Evolutionary conservation across 495 filamentous ascomycete genomes (phyloP).

Genomic region (Durotheca rogersii): DNA sequence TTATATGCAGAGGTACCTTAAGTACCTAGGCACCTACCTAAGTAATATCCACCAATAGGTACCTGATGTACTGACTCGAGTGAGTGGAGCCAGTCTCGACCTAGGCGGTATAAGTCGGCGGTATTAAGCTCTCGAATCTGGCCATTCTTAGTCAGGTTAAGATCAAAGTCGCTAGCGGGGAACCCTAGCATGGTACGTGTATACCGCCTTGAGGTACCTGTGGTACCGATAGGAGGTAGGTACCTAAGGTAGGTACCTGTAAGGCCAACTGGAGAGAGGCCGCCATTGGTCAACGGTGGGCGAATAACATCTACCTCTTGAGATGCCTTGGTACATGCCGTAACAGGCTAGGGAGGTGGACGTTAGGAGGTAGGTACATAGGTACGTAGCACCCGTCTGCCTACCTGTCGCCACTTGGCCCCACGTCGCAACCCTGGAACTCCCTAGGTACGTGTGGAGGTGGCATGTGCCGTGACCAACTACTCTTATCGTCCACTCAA

Average conservation of each 20-base stretch:
- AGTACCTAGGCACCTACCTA: background rate
- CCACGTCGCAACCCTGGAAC: no score
- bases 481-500: constrained; percentile 17
- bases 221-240: no score
- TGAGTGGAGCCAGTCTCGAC: no score
- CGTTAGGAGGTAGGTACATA: no score
- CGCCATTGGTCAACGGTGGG: background rate
- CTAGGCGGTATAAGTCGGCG: no score
- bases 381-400: no score
- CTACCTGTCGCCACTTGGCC: no score
- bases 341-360: no score
- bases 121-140: background rate
- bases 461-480: constrained; percentile 25
- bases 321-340: no score
- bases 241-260: background rate
- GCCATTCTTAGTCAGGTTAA: background rate
- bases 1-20: background rate
- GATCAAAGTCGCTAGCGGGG: background rate
- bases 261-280: background rate
- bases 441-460: constrained; percentile 14
- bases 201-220: no score
- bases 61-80: background rate
- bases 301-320: no score
- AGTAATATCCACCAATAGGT: background rate
- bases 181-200: no score